Evolutionary conservation across 176 grass and related monocot species (phyloP).

Genomic region (Raddia guianensis): DNA sequence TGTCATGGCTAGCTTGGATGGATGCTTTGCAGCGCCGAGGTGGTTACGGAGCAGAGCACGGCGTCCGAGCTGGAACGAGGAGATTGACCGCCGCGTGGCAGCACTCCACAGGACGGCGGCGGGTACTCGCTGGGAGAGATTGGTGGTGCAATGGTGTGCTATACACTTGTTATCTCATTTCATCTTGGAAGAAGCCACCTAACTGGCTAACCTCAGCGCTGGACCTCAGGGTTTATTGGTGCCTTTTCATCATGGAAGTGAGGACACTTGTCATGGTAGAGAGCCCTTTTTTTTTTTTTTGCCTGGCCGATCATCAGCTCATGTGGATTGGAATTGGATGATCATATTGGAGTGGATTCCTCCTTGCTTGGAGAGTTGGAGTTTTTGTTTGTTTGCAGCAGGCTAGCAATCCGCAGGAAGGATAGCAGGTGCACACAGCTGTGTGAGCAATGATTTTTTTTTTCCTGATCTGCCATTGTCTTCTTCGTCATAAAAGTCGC

Average conservation of each 20-base stretch:
- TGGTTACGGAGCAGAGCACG: conserved; percentile 19
- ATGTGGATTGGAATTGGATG: neutral
- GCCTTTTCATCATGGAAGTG: neutral
- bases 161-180: neutral
- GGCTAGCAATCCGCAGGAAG: neutral
- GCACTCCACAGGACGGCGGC: neutral
- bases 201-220: neutral
- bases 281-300: neutral
- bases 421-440: neutral
- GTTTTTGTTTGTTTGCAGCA: neutral
- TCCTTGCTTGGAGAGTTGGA: neutral
- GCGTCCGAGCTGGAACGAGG: conserved; percentile 31
- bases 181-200: neutral
- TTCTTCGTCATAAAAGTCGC: neutral
- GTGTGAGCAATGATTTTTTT: neutral
- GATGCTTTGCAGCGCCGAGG: conserved; percentile 29
- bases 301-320: neutral
- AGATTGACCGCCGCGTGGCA: conserved; percentile 28
- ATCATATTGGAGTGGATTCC: neutral
- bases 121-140: neutral
- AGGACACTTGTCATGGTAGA: conserved; percentile 9
- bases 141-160: conserved; percentile 14
- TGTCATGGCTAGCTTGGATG: neutral
- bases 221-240: conserved; percentile 3
- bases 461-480: neutral